Evolutionary conservation across 1,284 basidiomycete species (phyloP).

Genomic region (Uromyces viciae-fabae): DNA sequence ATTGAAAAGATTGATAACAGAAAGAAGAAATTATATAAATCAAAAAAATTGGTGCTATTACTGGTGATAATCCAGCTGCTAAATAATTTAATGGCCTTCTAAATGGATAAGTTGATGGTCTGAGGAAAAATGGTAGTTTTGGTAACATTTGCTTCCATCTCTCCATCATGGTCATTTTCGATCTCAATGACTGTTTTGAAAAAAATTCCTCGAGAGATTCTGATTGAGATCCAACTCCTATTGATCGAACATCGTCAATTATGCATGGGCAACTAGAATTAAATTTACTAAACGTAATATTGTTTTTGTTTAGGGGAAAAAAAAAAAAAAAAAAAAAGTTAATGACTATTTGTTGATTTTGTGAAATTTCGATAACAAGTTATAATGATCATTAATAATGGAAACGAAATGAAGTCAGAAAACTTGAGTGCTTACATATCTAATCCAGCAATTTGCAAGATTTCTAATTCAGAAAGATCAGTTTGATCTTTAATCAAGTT

Average conservation of each 20-base stretch:
- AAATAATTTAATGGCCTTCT: slow-evolving; percentile 27
- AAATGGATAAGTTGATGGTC: slow-evolving; percentile 33
- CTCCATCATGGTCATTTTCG: background rate
- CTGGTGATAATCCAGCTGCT: slow-evolving; percentile 9
- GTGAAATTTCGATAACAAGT: no score
- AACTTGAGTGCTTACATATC: slow-evolving; percentile 19
- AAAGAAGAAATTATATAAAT: slow-evolving; percentile 24
- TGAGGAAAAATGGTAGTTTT: slow-evolving; percentile 29
- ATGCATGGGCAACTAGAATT: slow-evolving; percentile 9
- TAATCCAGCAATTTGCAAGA: slow-evolving; percentile 18
- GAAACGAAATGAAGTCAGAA: no score
- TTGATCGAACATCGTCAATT: background rate
- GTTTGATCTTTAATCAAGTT: background rate
- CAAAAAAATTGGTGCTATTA: slow-evolving; percentile 22
- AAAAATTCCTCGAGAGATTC: background rate
- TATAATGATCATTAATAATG: no score
- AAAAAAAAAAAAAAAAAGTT: background rate
- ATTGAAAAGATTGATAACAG: slow-evolving; percentile 30
- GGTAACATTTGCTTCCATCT: slow-evolving; percentile 12
- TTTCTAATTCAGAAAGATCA: slow-evolving; percentile 28
- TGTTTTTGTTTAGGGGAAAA: background rate
- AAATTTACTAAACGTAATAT: background rate
- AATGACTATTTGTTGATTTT: no score
- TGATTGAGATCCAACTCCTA: background rate
- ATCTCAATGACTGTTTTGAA: background rate